These are phyloP conservation scores for Flagelloscypha sp. DNA, from an alignment of 768 basidiomycete genomes.

Conservation along the genomic window DNA sequence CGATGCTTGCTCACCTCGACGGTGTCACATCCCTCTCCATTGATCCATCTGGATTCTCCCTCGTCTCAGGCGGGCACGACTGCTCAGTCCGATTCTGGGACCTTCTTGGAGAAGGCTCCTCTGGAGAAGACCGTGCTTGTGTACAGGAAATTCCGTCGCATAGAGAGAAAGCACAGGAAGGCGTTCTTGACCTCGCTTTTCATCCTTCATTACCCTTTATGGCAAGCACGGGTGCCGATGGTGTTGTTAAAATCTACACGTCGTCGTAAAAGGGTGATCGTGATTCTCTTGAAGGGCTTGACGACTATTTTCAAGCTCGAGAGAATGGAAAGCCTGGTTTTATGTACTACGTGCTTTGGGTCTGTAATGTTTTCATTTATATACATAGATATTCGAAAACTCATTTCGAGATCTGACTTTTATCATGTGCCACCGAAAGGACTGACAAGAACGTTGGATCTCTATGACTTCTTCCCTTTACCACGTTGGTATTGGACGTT, in stretches of 20 bases:
- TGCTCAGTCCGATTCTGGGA: conserved; percentile 96
- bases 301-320: too few species aligned
- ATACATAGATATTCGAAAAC: too few species aligned
- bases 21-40: conserved; percentile 88
- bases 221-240: conserved; percentile 91
- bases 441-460: too few species aligned
- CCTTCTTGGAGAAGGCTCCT: conserved; percentile 65
- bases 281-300: too few species aligned
- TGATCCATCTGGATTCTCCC: conserved; percentile 76
- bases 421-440: too few species aligned
- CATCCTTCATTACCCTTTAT: conserved; percentile 78
- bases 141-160: conserved; percentile 87
- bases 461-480: too few species aligned
- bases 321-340: too few species aligned
- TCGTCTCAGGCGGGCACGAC: conserved; percentile 89
- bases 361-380: too few species aligned
- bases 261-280: too few species aligned
- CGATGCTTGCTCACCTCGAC: conserved; percentile 86
- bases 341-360: too few species aligned
- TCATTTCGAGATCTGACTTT: too few species aligned
- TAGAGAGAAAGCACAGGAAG: conserved; percentile 84
- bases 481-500: too few species aligned
- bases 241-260: conserved; percentile 85
- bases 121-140: conserved; percentile 64
- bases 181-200: conserved; percentile 82